Conservation (phyloP, 1,284 basidiomycete species). For the Earliella scabrosa region DNA sequence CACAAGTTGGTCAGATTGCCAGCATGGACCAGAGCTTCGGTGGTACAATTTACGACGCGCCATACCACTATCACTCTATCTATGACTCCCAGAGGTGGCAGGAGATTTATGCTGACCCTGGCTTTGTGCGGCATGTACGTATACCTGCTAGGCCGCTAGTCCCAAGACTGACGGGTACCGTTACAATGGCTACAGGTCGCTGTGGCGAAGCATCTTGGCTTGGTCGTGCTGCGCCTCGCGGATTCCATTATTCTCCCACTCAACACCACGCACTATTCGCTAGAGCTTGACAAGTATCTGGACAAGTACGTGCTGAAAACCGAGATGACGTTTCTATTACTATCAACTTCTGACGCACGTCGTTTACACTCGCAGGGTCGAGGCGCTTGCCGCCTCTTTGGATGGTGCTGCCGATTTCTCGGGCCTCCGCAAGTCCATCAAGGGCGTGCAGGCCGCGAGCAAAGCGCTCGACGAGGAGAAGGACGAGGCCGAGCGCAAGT, state of each 20-base stretch:
- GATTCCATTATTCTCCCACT: slow-evolving; percentile 65
- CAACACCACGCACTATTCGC: slow-evolving; percentile 75
- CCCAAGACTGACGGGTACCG: no score
- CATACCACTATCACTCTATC: slow-evolving; percentile 79
- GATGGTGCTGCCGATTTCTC: slow-evolving; percentile 25
- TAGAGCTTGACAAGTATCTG: slow-evolving; percentile 53
- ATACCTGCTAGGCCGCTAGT: not conserved
- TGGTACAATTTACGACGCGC: slow-evolving; percentile 54
- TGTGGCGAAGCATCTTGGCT: slow-evolving; percentile 69
- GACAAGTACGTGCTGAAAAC: slow-evolving; percentile 42
- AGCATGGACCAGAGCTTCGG: slow-evolving; percentile 58
- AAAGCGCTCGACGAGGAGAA: slow-evolving; percentile 58
- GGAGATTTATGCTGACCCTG: slow-evolving; percentile 72
- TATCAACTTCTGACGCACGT: not conserved
- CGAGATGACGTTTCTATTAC: not conserved
- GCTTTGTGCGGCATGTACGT: slow-evolving; percentile 67
- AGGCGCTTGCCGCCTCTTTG: slow-evolving; percentile 29
- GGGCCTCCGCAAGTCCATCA: slow-evolving; percentile 52
- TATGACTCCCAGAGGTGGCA: slow-evolving; percentile 79
- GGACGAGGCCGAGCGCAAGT: slow-evolving; percentile 38
- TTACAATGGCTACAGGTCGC: slow-evolving; percentile 61
- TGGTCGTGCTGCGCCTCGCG: slow-evolving; percentile 63
- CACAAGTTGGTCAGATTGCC: slow-evolving; percentile 43
- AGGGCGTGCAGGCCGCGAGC: slow-evolving; percentile 54
- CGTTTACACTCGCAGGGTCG: slow-evolving; percentile 31